These are phyloP conservation scores for Penstemon barbatus DNA, from an alignment of 257 asterid genomes.

Conservation along the genomic window DNA sequence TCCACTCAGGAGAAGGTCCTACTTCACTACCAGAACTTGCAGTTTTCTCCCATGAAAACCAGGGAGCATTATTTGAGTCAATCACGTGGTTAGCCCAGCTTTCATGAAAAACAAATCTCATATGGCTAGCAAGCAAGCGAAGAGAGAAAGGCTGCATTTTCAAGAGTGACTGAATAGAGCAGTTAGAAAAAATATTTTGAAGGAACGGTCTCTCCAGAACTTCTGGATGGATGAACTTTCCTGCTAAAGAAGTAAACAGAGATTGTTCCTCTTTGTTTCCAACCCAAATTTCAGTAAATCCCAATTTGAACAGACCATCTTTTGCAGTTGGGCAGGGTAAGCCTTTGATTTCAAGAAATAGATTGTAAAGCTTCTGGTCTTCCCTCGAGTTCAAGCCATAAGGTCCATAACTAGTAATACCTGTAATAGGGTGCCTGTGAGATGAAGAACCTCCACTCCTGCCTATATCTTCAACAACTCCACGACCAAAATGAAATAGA, in stretches of 20 bases:
- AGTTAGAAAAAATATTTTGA: constrained; percentile 58
- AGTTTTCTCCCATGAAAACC: constrained; percentile 91
- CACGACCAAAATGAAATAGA: constrained; percentile 88
- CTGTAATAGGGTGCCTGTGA: constrained; percentile 48
- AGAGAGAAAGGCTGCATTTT: constrained; percentile 74
- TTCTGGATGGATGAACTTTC: constrained; percentile 81
- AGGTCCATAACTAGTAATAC: constrained; percentile 41
- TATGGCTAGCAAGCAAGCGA: constrained; percentile 66
- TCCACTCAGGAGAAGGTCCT: constrained; percentile 90
- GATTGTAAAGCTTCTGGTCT: constrained; percentile 48
- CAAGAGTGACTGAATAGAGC: constrained; percentile 56
- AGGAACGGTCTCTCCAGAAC: constrained; percentile 77
- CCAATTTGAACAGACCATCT: constrained; percentile 61
- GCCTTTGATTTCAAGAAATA: constrained; percentile 74
- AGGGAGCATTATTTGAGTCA: constrained; percentile 71
- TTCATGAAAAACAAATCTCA: constrained; percentile 72
- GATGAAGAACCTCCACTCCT: constrained; percentile 63
- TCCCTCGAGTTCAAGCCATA: constrained; percentile 45
- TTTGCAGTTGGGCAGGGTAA: constrained; percentile 89
- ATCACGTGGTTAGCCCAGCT: constrained; percentile 76
- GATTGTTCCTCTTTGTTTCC: constrained; percentile 80
- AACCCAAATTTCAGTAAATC: constrained; percentile 73
- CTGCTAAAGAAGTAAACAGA: constrained; percentile 64
- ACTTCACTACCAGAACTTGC: constrained; percentile 59
- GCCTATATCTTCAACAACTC: constrained; percentile 94